These are phyloP conservation scores for Termitomyces eurrhizus DNA, from an alignment of 768 basidiomycete genomes.

Conservation along the genomic window DNA sequence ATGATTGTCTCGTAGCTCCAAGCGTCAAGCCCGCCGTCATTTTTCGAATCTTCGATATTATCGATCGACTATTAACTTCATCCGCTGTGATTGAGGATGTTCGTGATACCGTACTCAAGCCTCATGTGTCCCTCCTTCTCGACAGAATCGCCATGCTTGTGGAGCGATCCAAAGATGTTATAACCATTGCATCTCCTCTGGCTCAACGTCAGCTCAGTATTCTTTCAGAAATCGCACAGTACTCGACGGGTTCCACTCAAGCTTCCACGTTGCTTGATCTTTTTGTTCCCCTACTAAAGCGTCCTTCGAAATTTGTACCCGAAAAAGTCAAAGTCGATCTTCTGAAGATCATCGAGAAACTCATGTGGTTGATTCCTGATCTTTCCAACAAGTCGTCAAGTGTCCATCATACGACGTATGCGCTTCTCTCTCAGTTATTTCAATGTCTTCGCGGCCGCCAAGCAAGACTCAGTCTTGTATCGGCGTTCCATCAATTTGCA, in stretches of 20 bases:
- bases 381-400: constrained; percentile 40
- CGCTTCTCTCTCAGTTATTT: constrained; percentile 73
- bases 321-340: constrained; percentile 87
- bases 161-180: constrained; percentile 51
- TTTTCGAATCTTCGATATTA: constrained; percentile 77
- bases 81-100: constrained; percentile 48
- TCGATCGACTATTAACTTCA: constrained; percentile 63
- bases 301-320: constrained; percentile 67
- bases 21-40: constrained; percentile 88
- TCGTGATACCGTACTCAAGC: constrained; percentile 55
- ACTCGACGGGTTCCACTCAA: constrained; percentile 65
- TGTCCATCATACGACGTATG: constrained; percentile 51
- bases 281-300: constrained; percentile 77
- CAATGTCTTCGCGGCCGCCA: constrained; percentile 68
- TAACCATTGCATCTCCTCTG: constrained; percentile 54
- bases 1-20: constrained; percentile 73
- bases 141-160: constrained; percentile 67
- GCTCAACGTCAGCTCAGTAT: constrained; percentile 81
- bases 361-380: constrained; percentile 67
- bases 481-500: constrained; percentile 53
- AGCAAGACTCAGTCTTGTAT: constrained; percentile 66
- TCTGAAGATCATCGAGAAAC: constrained; percentile 62
- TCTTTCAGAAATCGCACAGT: constrained; percentile 74
- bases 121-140: constrained; percentile 69
- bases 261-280: constrained; percentile 69